Base-by-base conservation (phyloP, 352 stramenopile species). In the Phytopythium ostracodes region DNA sequence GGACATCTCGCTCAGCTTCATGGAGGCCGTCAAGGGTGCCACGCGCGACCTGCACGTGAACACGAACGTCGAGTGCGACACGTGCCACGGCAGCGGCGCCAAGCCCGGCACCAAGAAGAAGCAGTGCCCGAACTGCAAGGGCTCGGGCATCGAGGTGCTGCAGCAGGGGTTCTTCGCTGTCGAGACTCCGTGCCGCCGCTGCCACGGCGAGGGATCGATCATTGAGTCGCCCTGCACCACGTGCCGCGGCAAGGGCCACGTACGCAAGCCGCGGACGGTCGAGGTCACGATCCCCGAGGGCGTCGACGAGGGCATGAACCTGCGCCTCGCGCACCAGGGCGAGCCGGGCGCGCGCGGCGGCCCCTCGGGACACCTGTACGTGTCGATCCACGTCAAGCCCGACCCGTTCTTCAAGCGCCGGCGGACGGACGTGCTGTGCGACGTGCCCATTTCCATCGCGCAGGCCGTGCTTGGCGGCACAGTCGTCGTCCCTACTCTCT, bases 351-450 rank as follows among this genome's bases (percentile, higher is more conserved):
- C 87, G 64, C 79, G 84, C 25, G 95, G 96, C 29, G 93, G 93
- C 24, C 88, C 91, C 18, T 77, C 81, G 1, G 97, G 96, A 25
- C 96, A 99, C 70, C 72, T 99, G 35, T 96, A 97, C 64, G 92
- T 99, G 4, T 80, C 92, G 42, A 96, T 99, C 36, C 73, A 97
- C 50, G 97, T 99, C 24, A 81, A 97, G 46, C 71, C 84, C 5
- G 95, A 99, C 66, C 84, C 91, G 49, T 98, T 98, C 70, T 99
- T 99, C 73, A 88, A 98, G 69, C 88, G 97, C 51, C 91, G 96
- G 69, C 97, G 97, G 66, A 87, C 79, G 38, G 93, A 99, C 71
- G 87, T 99, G 42, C 89, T 98, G 66, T 93, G 97, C 18, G 92
- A 98, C 60, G 85, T 98, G 31, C 92, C 94, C 1, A 97, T 99